Evolutionary conservation across 768 basidiomycete genomes (phyloP), one percentile per base, ranked within the genome.

Genomic region (Naganishia antarctica): DNA sequence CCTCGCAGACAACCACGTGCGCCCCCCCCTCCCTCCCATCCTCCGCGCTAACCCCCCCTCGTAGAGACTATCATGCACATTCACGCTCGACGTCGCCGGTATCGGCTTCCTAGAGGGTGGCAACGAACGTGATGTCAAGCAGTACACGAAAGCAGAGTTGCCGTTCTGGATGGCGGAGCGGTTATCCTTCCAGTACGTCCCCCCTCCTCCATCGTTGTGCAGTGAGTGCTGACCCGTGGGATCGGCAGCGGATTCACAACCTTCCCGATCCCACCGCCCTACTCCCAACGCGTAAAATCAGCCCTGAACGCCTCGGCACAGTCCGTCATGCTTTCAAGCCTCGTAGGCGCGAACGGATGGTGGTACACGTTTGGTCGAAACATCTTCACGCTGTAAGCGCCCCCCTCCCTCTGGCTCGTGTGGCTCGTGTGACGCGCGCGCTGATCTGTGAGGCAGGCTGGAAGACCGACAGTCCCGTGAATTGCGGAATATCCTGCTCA

Each of bases 301-400:
- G 93, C 92, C 1, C 81, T 97, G 59, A 90, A 87, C 71, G 92
- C 93, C 21, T 91, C 94, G 61, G 82, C 93, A 11, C 83, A 84
- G 23, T 90, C 88, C 69, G 92, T 97, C 60, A 86, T 84, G 66
- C 81, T 97, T 6, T 84, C 89, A 11, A 83, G 82, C 46, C 84
- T 93, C 8, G 90, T 94, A 9, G 93, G 92, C 8, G 86, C 87
- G 12, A 89, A 89, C 2, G 89, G 90, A 2, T 78, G 85, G 70
- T 97, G 93, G 92, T 97, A 96, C 75, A 87, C 87, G 3, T 92
- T 92, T 75, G 92, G 92, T 15, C 86, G 86, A 74, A 84, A 85
- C 68, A 85, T 94, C 65, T 87, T 87, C 80, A 86, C 87, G 60
- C 84, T 94, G 91, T n/a, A n/a, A n/a, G n/a, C n/a, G n/a, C n/a